Base-by-base conservation (phyloP, 495 filamentous ascomycete genomes). In the Aspergillus cavernicola region DNA sequence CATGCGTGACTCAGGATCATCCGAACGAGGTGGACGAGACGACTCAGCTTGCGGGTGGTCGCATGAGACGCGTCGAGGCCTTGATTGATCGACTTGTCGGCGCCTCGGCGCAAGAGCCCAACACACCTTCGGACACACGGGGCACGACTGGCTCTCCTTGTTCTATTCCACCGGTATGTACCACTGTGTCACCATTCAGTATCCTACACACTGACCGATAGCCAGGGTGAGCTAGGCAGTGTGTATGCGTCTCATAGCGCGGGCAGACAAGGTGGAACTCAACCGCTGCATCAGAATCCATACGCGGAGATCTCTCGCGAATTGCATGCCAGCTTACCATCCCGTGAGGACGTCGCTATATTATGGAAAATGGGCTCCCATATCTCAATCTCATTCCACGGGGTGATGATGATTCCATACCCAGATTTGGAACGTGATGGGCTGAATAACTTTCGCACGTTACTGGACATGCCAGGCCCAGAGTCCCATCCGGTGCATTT, bases 1-100 rank as follows among this genome's bases (percentile, higher is more conserved):
- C 22, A 33, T 79, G 76, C 47, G 52, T 75, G 3, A 45, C 70
- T 39, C 76, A 79, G 52, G 73, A 74, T 16, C 38, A 55, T 39
- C 57, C 57, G 13, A 62, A 69, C 23, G 42, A 32, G 2, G 12
- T 4, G 4, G 64, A 69, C 23, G 42, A 32, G 2, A 35, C 9
- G 4, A 10, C n/a, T 13, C 35, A 16, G 7, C 35, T n/a, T 38
- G n/a, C 1, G 7, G 16, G 5, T 38, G 35, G 16, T n/a, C 35
- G 35, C n/a, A n/a, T n/a, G n/a, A n/a, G n/a, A n/a, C n/a, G n/a
- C n/a, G n/a, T n/a, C n/a, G n/a, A n/a, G n/a, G n/a, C n/a, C n/a
- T n/a, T n/a, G n/a, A n/a, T n/a, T n/a, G n/a, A n/a, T n/a, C n/a
- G n/a, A n/a, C n/a, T n/a, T n/a, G n/a, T n/a, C n/a, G n/a, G n/a